These are phyloP conservation scores for Keithomyces neogunnii DNA, from an alignment of 2,329 filamentous ascomycete genomes.

Conservation along the genomic window DNA sequence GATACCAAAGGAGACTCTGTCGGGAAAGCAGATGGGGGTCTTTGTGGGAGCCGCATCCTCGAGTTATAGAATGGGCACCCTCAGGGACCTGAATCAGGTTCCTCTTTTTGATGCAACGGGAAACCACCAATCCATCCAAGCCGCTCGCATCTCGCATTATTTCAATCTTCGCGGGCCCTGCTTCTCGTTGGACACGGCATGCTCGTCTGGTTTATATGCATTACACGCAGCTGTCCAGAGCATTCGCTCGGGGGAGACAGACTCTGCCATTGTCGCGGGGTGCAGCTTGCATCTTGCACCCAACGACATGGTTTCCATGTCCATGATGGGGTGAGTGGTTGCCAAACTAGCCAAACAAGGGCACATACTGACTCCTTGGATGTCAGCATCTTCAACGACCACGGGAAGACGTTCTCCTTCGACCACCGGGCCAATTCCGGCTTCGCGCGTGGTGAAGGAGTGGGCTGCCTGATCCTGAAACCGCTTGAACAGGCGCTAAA, in stretches of 20 bases:
- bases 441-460: conserved; percentile 54
- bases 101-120: conserved; percentile 45
- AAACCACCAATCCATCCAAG: conserved; percentile 41
- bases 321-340: conserved; percentile 17
- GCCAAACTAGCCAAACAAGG: background rate
- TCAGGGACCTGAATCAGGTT: conserved; percentile 35
- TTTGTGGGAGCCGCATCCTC: conserved; percentile 29
- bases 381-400: conserved; percentile 33
- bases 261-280: conserved; percentile 37
- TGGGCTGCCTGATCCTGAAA: conserved; percentile 49
- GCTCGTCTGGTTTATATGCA: conserved; percentile 41
- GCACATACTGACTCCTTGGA: background rate
- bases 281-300: conserved; percentile 40
- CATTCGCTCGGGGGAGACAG: conserved; percentile 36
- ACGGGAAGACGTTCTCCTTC: conserved; percentile 39
- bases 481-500: conserved; percentile 43
- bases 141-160: conserved; percentile 46
- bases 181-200: conserved; percentile 44
- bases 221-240: conserved; percentile 42
- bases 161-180: conserved; percentile 46
- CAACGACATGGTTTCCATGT: conserved; percentile 26
- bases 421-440: conserved; percentile 29
- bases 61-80: conserved; percentile 31
- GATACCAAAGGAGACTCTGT: conserved; percentile 35
- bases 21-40: conserved; percentile 40